phyloP scores from a whole-genome alignment of 192 early-diverging fungal genomes.

The Podila horticola region DNA sequence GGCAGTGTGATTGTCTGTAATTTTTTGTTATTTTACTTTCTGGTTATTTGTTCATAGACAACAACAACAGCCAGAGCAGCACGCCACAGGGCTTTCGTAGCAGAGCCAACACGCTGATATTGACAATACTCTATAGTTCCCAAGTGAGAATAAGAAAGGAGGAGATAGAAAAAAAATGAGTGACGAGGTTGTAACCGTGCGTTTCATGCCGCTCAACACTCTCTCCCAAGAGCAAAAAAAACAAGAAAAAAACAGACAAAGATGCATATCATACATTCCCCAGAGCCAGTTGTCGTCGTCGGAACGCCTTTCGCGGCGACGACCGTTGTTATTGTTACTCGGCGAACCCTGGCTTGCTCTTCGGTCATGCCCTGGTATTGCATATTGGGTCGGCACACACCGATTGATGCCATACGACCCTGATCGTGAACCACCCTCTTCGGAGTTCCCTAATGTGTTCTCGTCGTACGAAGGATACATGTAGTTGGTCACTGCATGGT shows the following conservation, averaged over 20 bases:
- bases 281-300: slow-evolving; percentile 27
- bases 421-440: slow-evolving; percentile 1
- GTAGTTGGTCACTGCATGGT: slow-evolving; percentile 47
- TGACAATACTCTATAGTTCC: background rate
- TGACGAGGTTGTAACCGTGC: too few relatives aligned
- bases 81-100: slow-evolving; percentile 26
- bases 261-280: slow-evolving; percentile 26
- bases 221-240: background rate
- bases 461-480: slow-evolving; percentile 24
- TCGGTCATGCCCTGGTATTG: slow-evolving; percentile 18
- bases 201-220: too few relatives aligned
- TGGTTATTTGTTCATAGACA: background rate
- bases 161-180: background rate
- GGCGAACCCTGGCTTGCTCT: slow-evolving; percentile 2
- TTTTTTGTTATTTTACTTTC: background rate
- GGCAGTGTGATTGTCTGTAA: background rate
- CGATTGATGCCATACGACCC: background rate
- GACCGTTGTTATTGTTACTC: background rate
- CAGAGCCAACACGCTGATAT: slow-evolving; percentile 5
- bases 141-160: background rate
- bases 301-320: slow-evolving; percentile 4
- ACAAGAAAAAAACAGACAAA: background rate
- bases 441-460: slow-evolving; percentile 1
- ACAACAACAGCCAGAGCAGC: slow-evolving; percentile 23
- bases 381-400: slow-evolving; percentile 8